phyloP scores from a whole-genome alignment of 192 early-diverging fungal genomes.

The Anaeromyces robustus region DNA sequence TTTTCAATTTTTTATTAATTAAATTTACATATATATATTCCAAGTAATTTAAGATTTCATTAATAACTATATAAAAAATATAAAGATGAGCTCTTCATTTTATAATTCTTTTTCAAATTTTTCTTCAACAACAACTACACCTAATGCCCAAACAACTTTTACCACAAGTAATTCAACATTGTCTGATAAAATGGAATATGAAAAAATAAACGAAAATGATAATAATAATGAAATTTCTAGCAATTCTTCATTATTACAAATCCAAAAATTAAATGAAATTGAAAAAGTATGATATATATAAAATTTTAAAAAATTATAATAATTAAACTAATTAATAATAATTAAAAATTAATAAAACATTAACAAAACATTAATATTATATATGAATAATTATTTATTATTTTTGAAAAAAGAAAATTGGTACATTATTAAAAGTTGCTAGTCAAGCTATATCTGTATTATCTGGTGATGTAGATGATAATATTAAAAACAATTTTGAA shows the following conservation, averaged over 20 bases:
- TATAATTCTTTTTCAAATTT: not conserved
- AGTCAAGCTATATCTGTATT: not conserved
- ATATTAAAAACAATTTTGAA: not conserved
- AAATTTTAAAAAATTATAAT: not conserved
- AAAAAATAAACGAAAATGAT: not conserved
- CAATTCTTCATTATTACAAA: not conserved
- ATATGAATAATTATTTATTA: too few species aligned
- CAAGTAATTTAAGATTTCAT: too few species aligned
- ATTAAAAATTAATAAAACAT: too few species aligned
- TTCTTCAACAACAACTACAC: not conserved
- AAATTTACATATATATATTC: too few species aligned
- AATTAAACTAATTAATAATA: too few species aligned
- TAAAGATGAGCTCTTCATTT: not conserved
- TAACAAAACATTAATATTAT: too few species aligned
- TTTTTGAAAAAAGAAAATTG: not conserved
- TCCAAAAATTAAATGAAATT: not conserved
- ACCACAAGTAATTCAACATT: not conserved
- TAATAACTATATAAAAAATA: too few species aligned
- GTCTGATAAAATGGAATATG: not conserved
- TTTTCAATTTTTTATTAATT: too few species aligned
- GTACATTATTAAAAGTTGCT: not conserved
- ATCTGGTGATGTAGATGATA: not conserved
- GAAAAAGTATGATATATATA: not conserved
- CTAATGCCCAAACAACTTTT: not conserved
- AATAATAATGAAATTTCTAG: not conserved